Evolutionary conservation across 495 filamentous ascomycete genomes (phyloP).

Genomic region (Penicillium manginii): DNA sequence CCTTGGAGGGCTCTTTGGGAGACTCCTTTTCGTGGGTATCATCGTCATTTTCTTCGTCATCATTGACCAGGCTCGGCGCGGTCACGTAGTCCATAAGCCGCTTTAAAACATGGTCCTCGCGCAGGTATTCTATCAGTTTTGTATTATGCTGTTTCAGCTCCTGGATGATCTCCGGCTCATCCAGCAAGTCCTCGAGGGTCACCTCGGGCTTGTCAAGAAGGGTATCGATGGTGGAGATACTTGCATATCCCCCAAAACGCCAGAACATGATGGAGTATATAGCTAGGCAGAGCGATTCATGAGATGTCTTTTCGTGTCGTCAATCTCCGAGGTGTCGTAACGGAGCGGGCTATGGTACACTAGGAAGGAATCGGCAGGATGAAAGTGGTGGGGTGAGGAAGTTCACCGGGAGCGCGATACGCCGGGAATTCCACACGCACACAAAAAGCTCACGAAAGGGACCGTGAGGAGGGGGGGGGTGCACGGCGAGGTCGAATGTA

Average conservation of each 20-base stretch:
- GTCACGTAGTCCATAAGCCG: conserved; percentile 89
- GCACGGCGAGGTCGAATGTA: conserved; percentile 1
- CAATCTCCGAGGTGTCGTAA: conserved; percentile 34
- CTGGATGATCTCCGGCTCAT: conserved; percentile 94
- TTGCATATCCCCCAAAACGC: conserved; percentile 98
- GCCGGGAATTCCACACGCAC: conserved; percentile 24
- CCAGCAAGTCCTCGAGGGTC: conserved; percentile 91
- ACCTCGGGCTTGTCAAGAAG: conserved; percentile 95
- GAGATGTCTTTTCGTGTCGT: conserved; percentile 37
- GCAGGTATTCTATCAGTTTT: conserved; percentile 94
- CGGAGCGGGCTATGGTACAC: conserved; percentile 39
- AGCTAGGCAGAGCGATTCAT: conserved; percentile 45
- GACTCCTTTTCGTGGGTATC: conserved; percentile 32
- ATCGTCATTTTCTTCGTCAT: conserved; percentile 66
- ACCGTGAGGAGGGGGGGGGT: conserved; percentile 1
- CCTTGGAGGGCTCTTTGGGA: conserved; percentile 40
- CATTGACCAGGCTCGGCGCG: conserved; percentile 68
- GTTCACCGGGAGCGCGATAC: conserved; percentile 25
- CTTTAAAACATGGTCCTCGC: conserved; percentile 84
- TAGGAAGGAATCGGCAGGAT: conserved; percentile 12
- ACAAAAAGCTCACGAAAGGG: conserved; percentile 12
- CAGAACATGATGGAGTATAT: conserved; percentile 85
- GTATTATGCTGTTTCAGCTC: conserved; percentile 98
- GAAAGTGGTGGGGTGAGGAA: conserved; percentile 12
- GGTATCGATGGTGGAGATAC: conserved; percentile 92